Evolutionary conservation across 2,329 filamentous ascomycete genomes (phyloP).

Genomic region (Apiospora hydei): DNA sequence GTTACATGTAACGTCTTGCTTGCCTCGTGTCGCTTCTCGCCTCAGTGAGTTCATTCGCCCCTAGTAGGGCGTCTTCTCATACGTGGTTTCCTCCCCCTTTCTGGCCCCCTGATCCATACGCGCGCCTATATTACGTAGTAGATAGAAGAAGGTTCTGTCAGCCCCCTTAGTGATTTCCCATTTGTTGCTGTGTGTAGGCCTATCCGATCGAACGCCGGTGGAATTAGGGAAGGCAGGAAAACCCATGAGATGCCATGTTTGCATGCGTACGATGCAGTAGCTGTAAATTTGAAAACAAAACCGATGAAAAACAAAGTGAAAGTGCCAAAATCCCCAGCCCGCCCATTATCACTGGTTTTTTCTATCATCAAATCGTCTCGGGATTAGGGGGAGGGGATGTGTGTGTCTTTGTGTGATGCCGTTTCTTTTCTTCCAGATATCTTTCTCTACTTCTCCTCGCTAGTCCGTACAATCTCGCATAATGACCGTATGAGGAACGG

Average conservation of each 20-base stretch:
- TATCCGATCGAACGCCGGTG: not conserved
- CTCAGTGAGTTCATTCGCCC: not conserved
- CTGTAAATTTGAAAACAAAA: not conserved
- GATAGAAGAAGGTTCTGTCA: not conserved
- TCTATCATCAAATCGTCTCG: conserved; percentile 6
- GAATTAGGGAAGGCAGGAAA: not conserved
- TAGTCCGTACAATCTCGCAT: conserved; percentile 50
- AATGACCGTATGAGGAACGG: conserved; percentile 48
- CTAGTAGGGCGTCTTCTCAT: not conserved
- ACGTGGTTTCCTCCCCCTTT: not conserved
- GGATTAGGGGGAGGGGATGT: not conserved
- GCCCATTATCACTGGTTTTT: not conserved
- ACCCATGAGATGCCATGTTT: not conserved
- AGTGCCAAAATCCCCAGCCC: not conserved
- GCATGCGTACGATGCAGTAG: not conserved
- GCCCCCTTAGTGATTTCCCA: not conserved
- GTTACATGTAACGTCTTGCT: not conserved
- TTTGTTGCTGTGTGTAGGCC: not conserved
- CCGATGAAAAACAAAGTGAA: not conserved
- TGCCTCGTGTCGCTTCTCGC: not conserved
- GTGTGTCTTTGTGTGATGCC: not conserved
- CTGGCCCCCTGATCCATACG: not conserved
- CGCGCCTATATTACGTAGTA: conserved; percentile 6
- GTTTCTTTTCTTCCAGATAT: not conserved
- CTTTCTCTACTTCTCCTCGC: conserved; percentile 42